Conservation (phyloP, 257 asterid genomes). For the Solanum piurae region DNA sequence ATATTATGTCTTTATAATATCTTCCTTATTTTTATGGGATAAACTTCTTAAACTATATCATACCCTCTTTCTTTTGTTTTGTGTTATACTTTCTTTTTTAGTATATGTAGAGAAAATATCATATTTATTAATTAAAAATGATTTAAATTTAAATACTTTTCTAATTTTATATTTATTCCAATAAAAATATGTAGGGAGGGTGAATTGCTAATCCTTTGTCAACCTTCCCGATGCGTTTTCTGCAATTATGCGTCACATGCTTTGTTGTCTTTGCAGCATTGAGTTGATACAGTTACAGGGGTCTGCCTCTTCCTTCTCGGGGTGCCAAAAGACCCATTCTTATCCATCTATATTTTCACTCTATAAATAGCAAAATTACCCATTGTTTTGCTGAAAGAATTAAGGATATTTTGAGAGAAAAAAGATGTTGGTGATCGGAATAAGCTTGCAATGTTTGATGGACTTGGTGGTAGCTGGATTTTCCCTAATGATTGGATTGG, state of each 20-base stretch:
- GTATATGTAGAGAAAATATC: too few species aligned
- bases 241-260: slow-evolving; percentile 2
- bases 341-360: not conserved
- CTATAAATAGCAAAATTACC: not conserved
- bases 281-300: not conserved
- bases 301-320: not conserved
- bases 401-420: not conserved
- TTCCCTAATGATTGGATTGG: slow-evolving; percentile 83
- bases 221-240: slow-evolving; percentile 38
- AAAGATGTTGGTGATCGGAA: slow-evolving; percentile 39
- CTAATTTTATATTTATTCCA: too few species aligned
- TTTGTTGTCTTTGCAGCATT: not conserved
- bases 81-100: not conserved
- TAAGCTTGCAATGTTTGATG: slow-evolving; percentile 66
- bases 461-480: slow-evolving; percentile 79
- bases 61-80: not conserved
- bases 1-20: too few species aligned
- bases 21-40: not conserved
- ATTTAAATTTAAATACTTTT: too few species aligned
- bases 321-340: not conserved
- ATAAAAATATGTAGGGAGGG: too few species aligned
- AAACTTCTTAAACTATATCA: not conserved
- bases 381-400: not conserved
- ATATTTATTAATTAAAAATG: too few species aligned
- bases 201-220: slow-evolving; percentile 16